A percentile compares a stretch with the other conserved stretches of the same genome.
phyloP scores from a whole-genome alignment of 1,284 basidiomycete species.

The Cutaneotrichosporon daszewskae region DNA sequence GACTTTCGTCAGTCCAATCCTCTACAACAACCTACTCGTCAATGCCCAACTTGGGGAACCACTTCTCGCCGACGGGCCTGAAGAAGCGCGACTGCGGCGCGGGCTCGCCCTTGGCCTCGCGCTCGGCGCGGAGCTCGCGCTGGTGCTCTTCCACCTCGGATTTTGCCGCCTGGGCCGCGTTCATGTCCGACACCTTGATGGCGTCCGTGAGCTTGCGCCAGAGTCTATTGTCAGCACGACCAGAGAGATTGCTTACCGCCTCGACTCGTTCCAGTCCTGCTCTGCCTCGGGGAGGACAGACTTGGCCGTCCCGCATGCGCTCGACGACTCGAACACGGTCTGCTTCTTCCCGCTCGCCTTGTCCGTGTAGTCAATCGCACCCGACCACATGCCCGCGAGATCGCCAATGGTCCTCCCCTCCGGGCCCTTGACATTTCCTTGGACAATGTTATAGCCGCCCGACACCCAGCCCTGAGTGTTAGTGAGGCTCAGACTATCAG shows the following conservation, averaged over 20 bases:
- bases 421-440: conserved; percentile 64
- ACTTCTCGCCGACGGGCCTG: conserved; percentile 62
- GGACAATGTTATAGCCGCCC: conserved; percentile 87
- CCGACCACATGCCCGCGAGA: conserved; percentile 84
- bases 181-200: conserved; percentile 84
- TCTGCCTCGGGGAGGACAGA: conserved; percentile 74
- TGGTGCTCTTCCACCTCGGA: conserved; percentile 87
- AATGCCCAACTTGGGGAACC: conserved; percentile 65
- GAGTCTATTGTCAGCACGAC: conserved; percentile 52
- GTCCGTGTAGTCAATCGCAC: conserved; percentile 79
- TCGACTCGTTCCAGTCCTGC: conserved; percentile 86
- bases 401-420: conserved; percentile 73
- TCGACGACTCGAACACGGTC: conserved; percentile 78
- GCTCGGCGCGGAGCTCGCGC: conserved; percentile 67
- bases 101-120: conserved; percentile 62
- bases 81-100: conserved; percentile 72
- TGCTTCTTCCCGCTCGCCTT: conserved; percentile 64
- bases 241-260: conserved; percentile 53
- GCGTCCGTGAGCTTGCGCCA: conserved; percentile 84
- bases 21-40: conserved; percentile 55
- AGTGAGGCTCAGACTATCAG: background rate
- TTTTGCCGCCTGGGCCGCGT: conserved; percentile 87
- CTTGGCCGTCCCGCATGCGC: conserved; percentile 69
- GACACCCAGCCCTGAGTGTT: conserved; percentile 81
- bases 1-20: conserved; percentile 47